These are phyloP conservation scores for Hyphodiscus sp. DNA, from an alignment of 2,329 filamentous ascomycete genomes.

Conservation along the genomic window DNA sequence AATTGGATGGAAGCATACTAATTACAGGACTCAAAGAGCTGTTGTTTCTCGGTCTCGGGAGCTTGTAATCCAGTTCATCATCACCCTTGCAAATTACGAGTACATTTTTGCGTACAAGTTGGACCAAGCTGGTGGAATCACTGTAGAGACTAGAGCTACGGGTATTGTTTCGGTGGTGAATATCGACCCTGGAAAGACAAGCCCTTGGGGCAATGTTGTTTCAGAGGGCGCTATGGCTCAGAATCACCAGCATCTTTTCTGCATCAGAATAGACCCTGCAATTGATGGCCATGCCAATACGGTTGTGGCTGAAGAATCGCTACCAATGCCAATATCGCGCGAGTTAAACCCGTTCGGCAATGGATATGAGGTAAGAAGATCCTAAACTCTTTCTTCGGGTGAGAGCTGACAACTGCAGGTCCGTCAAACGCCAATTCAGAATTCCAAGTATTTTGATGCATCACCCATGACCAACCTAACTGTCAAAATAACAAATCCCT, in stretches of 20 bases:
- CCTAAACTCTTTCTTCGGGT: not conserved
- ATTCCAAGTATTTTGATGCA: constrained; percentile 37
- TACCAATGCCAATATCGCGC: constrained; percentile 38
- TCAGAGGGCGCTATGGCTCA: constrained; percentile 50
- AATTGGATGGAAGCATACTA: constrained; percentile 66
- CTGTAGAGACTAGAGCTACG: constrained; percentile 56
- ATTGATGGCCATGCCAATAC: constrained; percentile 49
- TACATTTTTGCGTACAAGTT: constrained; percentile 61
- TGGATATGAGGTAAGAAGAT: constrained; percentile 36
- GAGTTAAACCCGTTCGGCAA: constrained; percentile 47
- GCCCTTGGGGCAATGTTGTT: constrained; percentile 54
- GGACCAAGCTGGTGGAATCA: constrained; percentile 55
- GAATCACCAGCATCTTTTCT: constrained; percentile 52
- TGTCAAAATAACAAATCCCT: constrained; percentile 84
- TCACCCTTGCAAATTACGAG: constrained; percentile 65
- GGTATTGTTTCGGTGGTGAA: constrained; percentile 53
- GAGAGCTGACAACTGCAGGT: constrained; percentile 23
- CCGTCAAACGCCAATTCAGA: constrained; percentile 36
- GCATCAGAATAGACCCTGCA: constrained; percentile 47
- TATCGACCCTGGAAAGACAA: constrained; percentile 47
- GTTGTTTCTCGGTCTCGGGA: constrained; percentile 55
- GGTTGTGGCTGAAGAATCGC: constrained; percentile 47
- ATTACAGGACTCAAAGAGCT: constrained; percentile 37
- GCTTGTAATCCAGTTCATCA: constrained; percentile 60
- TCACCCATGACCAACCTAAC: constrained; percentile 51